Evolutionary conservation across 768 basidiomycete genomes (phyloP).

Genomic region (Suillus subalutaceus): DNA sequence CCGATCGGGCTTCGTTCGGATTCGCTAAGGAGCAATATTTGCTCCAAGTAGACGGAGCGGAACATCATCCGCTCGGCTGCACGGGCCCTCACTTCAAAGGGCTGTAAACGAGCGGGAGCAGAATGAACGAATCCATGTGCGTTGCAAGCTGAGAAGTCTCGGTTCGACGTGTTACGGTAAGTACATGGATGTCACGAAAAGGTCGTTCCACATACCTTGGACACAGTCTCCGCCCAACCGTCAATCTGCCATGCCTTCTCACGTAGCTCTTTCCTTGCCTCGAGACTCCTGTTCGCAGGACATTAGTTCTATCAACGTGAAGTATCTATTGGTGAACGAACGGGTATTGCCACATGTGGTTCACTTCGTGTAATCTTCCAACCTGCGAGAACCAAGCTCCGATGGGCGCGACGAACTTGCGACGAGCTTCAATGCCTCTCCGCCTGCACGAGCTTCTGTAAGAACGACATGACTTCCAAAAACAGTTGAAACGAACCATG

Average conservation of each 20-base stretch:
- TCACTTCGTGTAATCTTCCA: slow-evolving; percentile 83
- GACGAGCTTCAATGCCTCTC: slow-evolving; percentile 90
- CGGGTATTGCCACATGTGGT: slow-evolving; percentile 99
- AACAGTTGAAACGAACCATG: slow-evolving; percentile 60
- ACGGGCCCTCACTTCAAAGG: slow-evolving; percentile 65
- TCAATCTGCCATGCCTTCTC: slow-evolving; percentile 94
- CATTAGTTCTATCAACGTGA: slow-evolving; percentile 14
- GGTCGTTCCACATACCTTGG: slow-evolving; percentile 59
- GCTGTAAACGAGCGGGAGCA: slow-evolving; percentile 79
- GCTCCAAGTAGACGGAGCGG: not conserved
- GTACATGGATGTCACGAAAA: too few relatives aligned
- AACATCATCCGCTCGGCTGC: not conserved
- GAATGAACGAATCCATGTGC: slow-evolving; percentile 85
- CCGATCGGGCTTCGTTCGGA: not conserved
- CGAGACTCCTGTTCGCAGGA: slow-evolving; percentile 56
- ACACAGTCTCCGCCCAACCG: slow-evolving; percentile 94
- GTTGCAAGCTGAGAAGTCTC: slow-evolving; percentile 90
- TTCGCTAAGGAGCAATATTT: not conserved
- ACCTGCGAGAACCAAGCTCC: slow-evolving; percentile 94
- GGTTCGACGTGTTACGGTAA: not conserved
- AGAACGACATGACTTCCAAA: not conserved
- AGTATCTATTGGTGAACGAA: slow-evolving; percentile 41
- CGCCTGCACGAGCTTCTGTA: slow-evolving; percentile 56
- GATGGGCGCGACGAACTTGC: slow-evolving; percentile 81
- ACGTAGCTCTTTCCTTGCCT: slow-evolving; percentile 79